Percentiles rank a stretch among this genome's conserved stretches.
These are phyloP conservation scores for Posidonia australis DNA, from an alignment of 106 monocot genomes.

Conservation along the genomic window DNA sequence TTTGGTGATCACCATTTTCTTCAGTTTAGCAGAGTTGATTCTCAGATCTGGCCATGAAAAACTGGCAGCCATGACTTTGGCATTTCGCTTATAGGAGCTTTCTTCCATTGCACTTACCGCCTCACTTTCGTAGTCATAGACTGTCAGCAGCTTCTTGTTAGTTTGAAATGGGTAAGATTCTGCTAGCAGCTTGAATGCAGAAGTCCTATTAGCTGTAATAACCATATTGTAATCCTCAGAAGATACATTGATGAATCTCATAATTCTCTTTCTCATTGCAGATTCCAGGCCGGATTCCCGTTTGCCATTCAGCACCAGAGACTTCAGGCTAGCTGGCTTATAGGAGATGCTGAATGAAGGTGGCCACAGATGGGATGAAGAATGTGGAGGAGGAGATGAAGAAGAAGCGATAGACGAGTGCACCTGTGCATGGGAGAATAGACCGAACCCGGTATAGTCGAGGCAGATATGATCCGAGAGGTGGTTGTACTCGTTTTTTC, in stretches of 20 bases:
- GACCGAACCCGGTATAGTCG: slow-evolving; percentile 58
- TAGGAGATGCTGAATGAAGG: slow-evolving; percentile 48
- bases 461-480: slow-evolving; percentile 53
- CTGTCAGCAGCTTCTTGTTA: slow-evolving; percentile 41
- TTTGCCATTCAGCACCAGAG: slow-evolving; percentile 22
- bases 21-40: slow-evolving; percentile 37
- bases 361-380: slow-evolving; percentile 5
- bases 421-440: slow-evolving; percentile 54
- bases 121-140: slow-evolving; percentile 70
- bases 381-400: neutral
- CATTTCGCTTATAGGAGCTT: slow-evolving; percentile 31
- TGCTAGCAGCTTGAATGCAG: slow-evolving; percentile 62
- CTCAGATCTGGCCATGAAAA: slow-evolving; percentile 63
- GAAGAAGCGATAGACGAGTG: slow-evolving; percentile 8
- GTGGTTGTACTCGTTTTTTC: slow-evolving; percentile 44
- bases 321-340: slow-evolving; percentile 36
- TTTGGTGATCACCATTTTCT: slow-evolving; percentile 27
- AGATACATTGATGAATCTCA: slow-evolving; percentile 36
- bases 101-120: slow-evolving; percentile 34
- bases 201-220: slow-evolving; percentile 42
- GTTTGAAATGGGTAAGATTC: slow-evolving; percentile 52
- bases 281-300: slow-evolving; percentile 21
- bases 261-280: slow-evolving; percentile 40
- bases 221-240: slow-evolving; percentile 54
- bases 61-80: slow-evolving; percentile 27